Evolutionary conservation across 371 early-diverging fungal genomes (phyloP), one percentile per base, ranked within the genome.

Genomic region (Mortierella sp.): DNA sequence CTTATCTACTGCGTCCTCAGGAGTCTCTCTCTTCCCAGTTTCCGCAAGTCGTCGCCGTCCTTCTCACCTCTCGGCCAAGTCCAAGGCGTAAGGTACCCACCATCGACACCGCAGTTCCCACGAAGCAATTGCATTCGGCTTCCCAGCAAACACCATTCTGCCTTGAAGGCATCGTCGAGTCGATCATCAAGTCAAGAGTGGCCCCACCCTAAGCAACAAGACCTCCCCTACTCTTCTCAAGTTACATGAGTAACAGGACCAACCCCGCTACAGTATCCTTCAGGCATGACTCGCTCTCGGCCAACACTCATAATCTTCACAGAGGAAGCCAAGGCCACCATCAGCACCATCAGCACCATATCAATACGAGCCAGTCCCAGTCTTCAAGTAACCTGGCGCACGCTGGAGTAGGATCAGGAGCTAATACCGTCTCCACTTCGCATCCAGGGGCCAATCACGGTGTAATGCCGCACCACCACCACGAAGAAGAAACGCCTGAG

Each of bases 401-500:
- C 24, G 21, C 24, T 12, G 12, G 16, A 9, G 38, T 10, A 9
- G 13, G 18, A 3, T 23, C 21, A 0, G 14, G 19, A 13, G 0
- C 28, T 18, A 23, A 30, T 46, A 38, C 23, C n/a, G 24, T n/a
- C 16, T 14, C 14, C 27, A 19, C 60, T 51, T 9, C 26, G 12
- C 10, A 47, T 9, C 24, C 58, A 54, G 56, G 56, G 18, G 39
- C 18, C 27, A 60, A 52, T 38, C 45, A 38, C 53, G 39, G 26
- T 14, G 1, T 39, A 14, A 4, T 41, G 21, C 52, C 28, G 4
- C 59, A 56, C 27, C 59, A 56, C 27, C 51, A 31, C 16, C 39
- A 46, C 19, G 47, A 31, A 9, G 71, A 56, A 38, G 69, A 69
- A 26, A 64, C 59, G 1, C 45, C 82, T 3, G 88, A 88, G 63